Conservation (phyloP, 2,329 filamentous ascomycete genomes). For the Didymella pinodella region DNA sequence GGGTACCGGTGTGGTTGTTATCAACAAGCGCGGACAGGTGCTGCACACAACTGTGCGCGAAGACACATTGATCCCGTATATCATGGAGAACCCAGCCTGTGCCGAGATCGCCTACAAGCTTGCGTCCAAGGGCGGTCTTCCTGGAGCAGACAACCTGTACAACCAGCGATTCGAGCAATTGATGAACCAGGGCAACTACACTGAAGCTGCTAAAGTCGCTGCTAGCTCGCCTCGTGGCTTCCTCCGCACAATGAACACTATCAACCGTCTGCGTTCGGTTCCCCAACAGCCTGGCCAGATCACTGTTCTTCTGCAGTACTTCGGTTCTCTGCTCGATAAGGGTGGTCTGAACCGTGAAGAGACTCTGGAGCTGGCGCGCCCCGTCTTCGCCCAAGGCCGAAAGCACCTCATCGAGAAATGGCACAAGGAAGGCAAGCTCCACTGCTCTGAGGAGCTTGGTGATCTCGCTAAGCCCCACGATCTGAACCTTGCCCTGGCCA, state of each 20-base stretch:
- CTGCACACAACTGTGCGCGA: conserved; percentile 94
- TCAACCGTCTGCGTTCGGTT: conserved; percentile 91
- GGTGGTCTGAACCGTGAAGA: conserved; percentile 91
- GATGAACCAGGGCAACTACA: conserved; percentile 79
- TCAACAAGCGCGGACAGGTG: conserved; percentile 98
- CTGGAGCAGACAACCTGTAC: conserved; percentile 93
- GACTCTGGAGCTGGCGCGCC: conserved; percentile 90
- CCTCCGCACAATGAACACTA: conserved; percentile 90
- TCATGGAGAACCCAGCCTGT: conserved; percentile 96
- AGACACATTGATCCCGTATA: conserved; percentile 87
- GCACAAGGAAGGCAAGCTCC: conserved; percentile 94
- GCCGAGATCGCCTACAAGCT: conserved; percentile 93
- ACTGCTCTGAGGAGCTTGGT: conserved; percentile 94
- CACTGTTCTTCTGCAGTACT: conserved; percentile 95
- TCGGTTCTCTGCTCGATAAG: conserved; percentile 96
- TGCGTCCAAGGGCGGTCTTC: conserved; percentile 89
- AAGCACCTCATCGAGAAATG: conserved; percentile 98
- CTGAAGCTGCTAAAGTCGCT: conserved; percentile 91
- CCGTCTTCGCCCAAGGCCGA: conserved; percentile 89
- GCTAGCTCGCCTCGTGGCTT: conserved; percentile 97
- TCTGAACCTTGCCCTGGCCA: conserved; percentile 81
- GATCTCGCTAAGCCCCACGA: conserved; percentile 93
- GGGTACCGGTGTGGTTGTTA: conserved; percentile 87
- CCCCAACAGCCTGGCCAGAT: conserved; percentile 84
- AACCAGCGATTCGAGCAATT: conserved; percentile 91